phyloP scores from a whole-genome alignment of 139 green algal species.

The Choricystis sp. region DNA sequence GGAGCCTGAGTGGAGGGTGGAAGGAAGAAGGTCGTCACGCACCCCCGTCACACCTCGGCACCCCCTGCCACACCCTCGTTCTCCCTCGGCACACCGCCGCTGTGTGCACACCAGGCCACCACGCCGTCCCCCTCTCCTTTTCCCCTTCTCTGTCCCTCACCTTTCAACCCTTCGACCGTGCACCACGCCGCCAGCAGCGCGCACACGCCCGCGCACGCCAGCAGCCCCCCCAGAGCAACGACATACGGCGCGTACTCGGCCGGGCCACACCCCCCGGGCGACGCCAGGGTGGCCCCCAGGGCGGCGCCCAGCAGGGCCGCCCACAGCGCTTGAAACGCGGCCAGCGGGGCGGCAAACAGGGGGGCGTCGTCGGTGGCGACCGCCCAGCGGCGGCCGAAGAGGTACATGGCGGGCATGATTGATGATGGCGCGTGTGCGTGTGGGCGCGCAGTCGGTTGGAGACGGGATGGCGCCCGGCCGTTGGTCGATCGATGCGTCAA shows the following conservation, averaged over 20 bases:
- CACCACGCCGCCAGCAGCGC: not conserved
- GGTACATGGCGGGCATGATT: conserved; percentile 27
- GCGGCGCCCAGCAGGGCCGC: conserved; percentile 1
- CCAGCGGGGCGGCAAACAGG: conserved; percentile 6
- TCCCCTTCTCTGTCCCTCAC: not conserved
- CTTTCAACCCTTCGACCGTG: not conserved
- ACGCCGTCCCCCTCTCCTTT: too few relatives aligned
- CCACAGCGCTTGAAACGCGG: conserved; percentile 25
- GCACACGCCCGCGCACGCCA: not conserved
- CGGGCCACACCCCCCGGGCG: not conserved
- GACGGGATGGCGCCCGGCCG: too few relatives aligned
- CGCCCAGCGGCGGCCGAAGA: conserved; percentile 27
- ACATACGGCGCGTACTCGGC: not conserved
- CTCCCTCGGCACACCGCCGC: too few relatives aligned
- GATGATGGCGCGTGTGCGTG: not conserved
- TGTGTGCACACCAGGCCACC: too few relatives aligned
- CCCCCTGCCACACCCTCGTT: too few relatives aligned
- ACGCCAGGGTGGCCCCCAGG: not conserved
- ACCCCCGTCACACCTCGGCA: too few relatives aligned
- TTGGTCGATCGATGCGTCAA: too few relatives aligned
- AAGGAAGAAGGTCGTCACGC: not conserved
- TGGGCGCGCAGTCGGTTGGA: too few relatives aligned
- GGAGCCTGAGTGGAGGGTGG: not conserved
- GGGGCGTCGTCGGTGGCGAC: conserved; percentile 26
- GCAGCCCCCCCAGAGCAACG: not conserved